These are phyloP conservation scores for Aureobasidium sp. DNA, from an alignment of 2,329 filamentous ascomycete species.

Conservation along the genomic window DNA sequence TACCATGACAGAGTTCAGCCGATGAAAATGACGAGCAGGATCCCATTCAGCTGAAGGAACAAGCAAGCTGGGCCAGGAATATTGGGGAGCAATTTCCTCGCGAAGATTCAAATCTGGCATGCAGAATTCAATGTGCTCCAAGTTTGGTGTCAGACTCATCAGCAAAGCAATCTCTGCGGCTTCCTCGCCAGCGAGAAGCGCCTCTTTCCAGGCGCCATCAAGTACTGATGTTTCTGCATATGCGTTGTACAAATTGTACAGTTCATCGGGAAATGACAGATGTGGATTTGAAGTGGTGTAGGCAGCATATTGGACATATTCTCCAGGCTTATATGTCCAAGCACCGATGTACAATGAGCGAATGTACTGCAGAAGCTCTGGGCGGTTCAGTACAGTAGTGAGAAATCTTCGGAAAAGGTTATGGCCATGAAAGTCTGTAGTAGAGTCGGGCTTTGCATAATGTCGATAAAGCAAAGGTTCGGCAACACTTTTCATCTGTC, in stretches of 20 bases:
- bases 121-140: conserved; percentile 6
- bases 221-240: neutral
- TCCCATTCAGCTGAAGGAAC: neutral
- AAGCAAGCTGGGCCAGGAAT: neutral
- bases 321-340: neutral
- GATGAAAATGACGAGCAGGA: neutral
- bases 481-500: neutral
- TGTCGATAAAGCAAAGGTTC: neutral
- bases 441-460: neutral
- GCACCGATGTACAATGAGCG: neutral
- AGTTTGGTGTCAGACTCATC: neutral
- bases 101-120: neutral
- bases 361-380: neutral
- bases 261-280: neutral
- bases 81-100: neutral
- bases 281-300: too few relatives aligned
- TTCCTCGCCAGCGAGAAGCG: neutral
- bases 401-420: neutral
- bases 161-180: conserved; percentile 2
- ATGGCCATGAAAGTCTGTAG: neutral
- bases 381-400: neutral
- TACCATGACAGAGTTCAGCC: neutral
- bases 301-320: neutral
- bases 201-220: neutral
- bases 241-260: neutral